Evolutionary conservation across 495 filamentous ascomycete species (phyloP), one percentile per base, ranked within the genome.

Genomic region (Neurospora sp.): DNA sequence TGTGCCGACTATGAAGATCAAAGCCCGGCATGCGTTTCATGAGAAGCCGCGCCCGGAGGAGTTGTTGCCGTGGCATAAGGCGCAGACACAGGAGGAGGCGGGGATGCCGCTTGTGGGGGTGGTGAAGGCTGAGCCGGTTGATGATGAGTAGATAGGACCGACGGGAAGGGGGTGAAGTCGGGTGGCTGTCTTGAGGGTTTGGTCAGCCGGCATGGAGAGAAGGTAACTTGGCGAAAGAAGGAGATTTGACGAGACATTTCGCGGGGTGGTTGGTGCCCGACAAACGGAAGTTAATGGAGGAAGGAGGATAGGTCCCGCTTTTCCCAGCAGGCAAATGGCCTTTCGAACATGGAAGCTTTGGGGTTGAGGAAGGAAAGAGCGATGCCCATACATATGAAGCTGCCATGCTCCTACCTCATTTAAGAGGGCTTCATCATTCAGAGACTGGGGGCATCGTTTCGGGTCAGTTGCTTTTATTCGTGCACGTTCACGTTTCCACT

Each of bases 1-100:
- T 35, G 74, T 74, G 1, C 78, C 78, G 16, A 73, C 70, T 7
- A 80, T 80, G 79, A 73, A 71, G 35, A 73, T 80, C 37, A 76
- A 76, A 69, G n/a, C 72, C 0, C 69, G 78, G 1, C 31, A 40
- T 35, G 68, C 72, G 39, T 80, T 80, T 59, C 74, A 80, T n/a
- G 79, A 80, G 59, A 65, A 65, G 53, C 53, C 53, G 11, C 2
- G 53, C 3, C 53, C 53, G 12, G 53, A 65, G 53, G 53, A 65
- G 27, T 0, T 65, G 53, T 2, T 65, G 53, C 53, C 53, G 22
- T 65, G 53, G 53, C 53, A 65, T 65, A 35, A 65, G 27, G 53
- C 53, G 53, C 22, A 31, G 27, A 65, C 53, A 0, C 5, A 7
- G 53, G 53, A 65, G 11, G 53, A 65, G 53, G 53, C 53, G 14